Conservation (phyloP, 306 rosid species). For the Cercis canadensis region DNA sequence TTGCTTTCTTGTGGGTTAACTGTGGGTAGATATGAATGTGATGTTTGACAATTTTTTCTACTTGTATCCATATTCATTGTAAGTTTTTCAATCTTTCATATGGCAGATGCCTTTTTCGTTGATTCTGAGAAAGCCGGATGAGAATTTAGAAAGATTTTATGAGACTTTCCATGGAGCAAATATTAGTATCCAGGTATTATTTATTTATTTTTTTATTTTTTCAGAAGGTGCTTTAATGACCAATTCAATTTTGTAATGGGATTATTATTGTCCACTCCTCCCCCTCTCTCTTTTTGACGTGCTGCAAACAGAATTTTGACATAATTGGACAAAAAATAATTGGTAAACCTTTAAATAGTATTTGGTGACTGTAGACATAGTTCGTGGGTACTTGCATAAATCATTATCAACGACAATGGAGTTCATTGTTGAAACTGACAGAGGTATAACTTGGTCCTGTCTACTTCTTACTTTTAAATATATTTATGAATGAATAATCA, state of each 20-base stretch:
- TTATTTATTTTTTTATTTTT: background rate
- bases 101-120: slow-evolving; percentile 86
- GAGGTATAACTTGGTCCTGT: slow-evolving; percentile 50
- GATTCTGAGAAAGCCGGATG: slow-evolving; percentile 59
- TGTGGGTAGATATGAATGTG: background rate
- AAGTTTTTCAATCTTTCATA: slow-evolving; percentile 23
- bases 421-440: slow-evolving; percentile 87
- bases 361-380: slow-evolving; percentile 74
- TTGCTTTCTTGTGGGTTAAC: slow-evolving; percentile 11
- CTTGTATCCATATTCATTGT: slow-evolving; percentile 20
- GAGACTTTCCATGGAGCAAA: slow-evolving; percentile 95
- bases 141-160: slow-evolving; percentile 65
- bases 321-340: slow-evolving; percentile 44
- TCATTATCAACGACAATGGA: slow-evolving; percentile 80
- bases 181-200: slow-evolving; percentile 83
- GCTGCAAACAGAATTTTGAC: slow-evolving; percentile 13
- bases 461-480: background rate
- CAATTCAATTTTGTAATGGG: no score
- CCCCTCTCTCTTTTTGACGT: background rate
- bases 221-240: no score
- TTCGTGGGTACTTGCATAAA: slow-evolving; percentile 85
- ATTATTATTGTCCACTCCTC: background rate
- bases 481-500: slow-evolving; percentile 11
- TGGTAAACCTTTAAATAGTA: slow-evolving; percentile 65
- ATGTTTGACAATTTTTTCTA: slow-evolving; percentile 8